Evolutionary conservation across 441 rosid genomes (phyloP), one percentile per base, ranked within the genome.

Genomic region (Brassica balearica): DNA sequence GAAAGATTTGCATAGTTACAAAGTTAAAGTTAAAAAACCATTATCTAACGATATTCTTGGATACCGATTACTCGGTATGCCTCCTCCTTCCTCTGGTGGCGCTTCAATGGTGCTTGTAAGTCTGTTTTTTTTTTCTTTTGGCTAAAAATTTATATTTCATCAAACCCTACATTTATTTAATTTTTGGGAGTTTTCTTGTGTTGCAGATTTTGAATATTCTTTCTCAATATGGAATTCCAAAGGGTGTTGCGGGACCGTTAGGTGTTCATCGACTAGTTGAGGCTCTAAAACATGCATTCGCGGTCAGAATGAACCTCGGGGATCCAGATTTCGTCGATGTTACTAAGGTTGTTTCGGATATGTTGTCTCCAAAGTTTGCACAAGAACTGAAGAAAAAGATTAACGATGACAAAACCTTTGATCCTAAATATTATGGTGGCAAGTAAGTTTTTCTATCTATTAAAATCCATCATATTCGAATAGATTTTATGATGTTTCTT

Each of bases 71-170:
- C 71, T 88, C 1, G 77, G 89, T 65, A 89, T 88, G 92, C 93
- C 91, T 23, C 91, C 95, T 25, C 93, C 95, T 74, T 88, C 90
- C n/a, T 77, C 90, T 0, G 93, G 93, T 5, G 90, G 88, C 6
- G 77, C 86, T 32, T 81, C 89, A 34, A 82, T 89, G 88, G 71
- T 79, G 29, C 89, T 90, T 38, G 91, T 87, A 80, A 84, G 90
- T 74, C 34, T 6, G 2, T 12, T 2, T 14, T 46, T 11, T 43
- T 22, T 38, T 17, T 0, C 51, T 43, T 43, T 43, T 43, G 8
- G 59, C 59, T 6, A 53, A 53, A 15, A 15, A 15, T 15, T 6
- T 19, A 55, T 9, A 55, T 55, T 55, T 55, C 17, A 55, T 55
- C 22, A 46, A 55, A 55, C 19, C 22, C 22, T 55, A 17, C 9